These are phyloP conservation scores for Trametes elegans DNA, from an alignment of 768 basidiomycete species.

Conservation along the genomic window DNA sequence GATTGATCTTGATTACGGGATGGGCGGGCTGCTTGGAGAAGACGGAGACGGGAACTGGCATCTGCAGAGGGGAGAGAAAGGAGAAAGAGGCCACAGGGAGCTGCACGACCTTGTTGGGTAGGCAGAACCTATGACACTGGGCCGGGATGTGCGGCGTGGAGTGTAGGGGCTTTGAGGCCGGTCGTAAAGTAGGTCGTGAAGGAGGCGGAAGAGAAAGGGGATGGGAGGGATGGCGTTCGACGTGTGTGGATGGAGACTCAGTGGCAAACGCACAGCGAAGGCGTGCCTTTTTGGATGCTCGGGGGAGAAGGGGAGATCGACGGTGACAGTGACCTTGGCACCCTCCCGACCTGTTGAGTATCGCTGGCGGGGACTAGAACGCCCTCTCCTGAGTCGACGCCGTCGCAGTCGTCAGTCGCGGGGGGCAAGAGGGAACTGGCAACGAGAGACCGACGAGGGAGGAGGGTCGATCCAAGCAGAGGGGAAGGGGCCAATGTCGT, in stretches of 20 bases:
- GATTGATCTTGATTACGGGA: slow-evolving; percentile 59
- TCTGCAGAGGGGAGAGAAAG: slow-evolving; percentile 49
- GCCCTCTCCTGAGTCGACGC: slow-evolving; percentile 35
- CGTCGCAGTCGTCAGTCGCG: slow-evolving; percentile 43
- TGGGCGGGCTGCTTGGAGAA: slow-evolving; percentile 57
- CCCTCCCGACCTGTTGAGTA: slow-evolving; percentile 29
- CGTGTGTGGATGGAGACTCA: slow-evolving; percentile 26
- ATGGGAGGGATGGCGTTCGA: slow-evolving; percentile 28
- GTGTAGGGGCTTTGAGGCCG: slow-evolving; percentile 37
- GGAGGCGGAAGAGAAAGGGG: slow-evolving; percentile 25
- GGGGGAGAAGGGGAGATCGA: slow-evolving; percentile 21
- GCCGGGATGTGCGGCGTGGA: slow-evolving; percentile 39
- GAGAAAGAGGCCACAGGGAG: slow-evolving; percentile 42
- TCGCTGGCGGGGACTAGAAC: slow-evolving; percentile 26
- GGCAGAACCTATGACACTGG: slow-evolving; percentile 20
- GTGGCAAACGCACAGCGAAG: slow-evolving; percentile 91
- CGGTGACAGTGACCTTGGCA: slow-evolving; percentile 21
- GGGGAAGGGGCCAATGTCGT: slow-evolving; percentile 33
- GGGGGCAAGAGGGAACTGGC: slow-evolving; percentile 33
- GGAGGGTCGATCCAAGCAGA: slow-evolving; percentile 41
- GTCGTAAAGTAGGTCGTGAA: slow-evolving; percentile 81
- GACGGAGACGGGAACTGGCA: slow-evolving; percentile 84
- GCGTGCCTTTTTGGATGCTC: slow-evolving; percentile 74
- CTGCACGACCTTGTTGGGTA: slow-evolving; percentile 35
- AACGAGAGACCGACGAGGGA: slow-evolving; percentile 41